phyloP scores from a whole-genome alignment of 1,284 basidiomycete species.

The Rugosomyces carneus region DNA sequence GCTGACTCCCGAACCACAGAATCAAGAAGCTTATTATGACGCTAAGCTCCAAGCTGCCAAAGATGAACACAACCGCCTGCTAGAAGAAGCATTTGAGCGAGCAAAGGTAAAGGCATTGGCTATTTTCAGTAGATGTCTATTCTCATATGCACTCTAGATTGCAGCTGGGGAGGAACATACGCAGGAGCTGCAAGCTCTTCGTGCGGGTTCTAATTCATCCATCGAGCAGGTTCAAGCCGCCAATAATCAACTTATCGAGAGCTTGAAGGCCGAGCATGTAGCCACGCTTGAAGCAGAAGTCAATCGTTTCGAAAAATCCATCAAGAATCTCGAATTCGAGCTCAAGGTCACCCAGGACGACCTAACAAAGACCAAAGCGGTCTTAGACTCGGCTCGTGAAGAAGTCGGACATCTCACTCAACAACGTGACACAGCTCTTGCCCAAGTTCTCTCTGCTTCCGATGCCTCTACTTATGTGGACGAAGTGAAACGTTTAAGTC shows the following conservation, averaged over 20 bases:
- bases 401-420: conserved; percentile 51
- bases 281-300: conserved; percentile 50
- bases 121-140: not conserved
- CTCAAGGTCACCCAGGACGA: conserved; percentile 80
- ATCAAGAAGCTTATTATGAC: conserved; percentile 63
- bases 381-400: conserved; percentile 41
- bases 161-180: conserved; percentile 63
- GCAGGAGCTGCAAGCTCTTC: conserved; percentile 65
- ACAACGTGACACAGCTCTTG: conserved; percentile 59
- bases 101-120: conserved; percentile 53
- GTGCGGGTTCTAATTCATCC: conserved; percentile 56
- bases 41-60: conserved; percentile 62
- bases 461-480: conserved; percentile 47
- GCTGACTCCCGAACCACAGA: conserved; percentile 31
- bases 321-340: conserved; percentile 56
- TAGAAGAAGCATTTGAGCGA: conserved; percentile 66
- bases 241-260: conserved; percentile 54
- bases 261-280: conserved; percentile 57
- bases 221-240: conserved; percentile 62
- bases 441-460: conserved; percentile 36
- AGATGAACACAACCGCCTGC: conserved; percentile 55
- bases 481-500: conserved; percentile 48
- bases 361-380: conserved; percentile 64
- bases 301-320: conserved; percentile 56
- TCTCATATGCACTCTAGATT: conserved; percentile 32